Evolutionary conservation across 768 basidiomycete genomes (phyloP), one percentile per base, ranked within the genome.

Genomic region (Hygrophorus russula): DNA sequence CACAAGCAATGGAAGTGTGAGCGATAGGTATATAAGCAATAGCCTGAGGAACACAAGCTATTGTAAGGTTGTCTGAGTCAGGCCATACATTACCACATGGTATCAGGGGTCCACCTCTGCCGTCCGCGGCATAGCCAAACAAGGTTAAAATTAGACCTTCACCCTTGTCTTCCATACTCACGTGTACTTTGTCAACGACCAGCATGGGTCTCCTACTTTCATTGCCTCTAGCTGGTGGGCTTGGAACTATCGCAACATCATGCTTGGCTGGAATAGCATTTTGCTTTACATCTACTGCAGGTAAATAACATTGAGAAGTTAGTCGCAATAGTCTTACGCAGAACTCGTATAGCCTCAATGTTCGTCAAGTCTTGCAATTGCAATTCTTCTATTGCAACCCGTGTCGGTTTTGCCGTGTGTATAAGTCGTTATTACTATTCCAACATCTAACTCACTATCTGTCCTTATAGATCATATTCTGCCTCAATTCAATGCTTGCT

Each of bases 281-380:
- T 57, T 90, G 80, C 61, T 91, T 78, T 55, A 88, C 87, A 6
- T 88, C 85, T 31, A 87, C 80, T 35, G 86, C 87, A 54, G 87
- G 87, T 80, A 47, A 49, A 71, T 60, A 19, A 27, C 34, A n/a
- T 45, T 36, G 33, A 28, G 27, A 30, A 15, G 32, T 40, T 41
- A n/a, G 20, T 37, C 18, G 43, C 44, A 13, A 28, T 15, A 28
- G 40, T n/a, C 15, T 39, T n/a, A 44, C 47, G 18, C 32, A 45
- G 49, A 32, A 47, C 45, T 48, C 35, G 51, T 51, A 54, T 63
- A 80, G 92, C 93, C 3, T 91, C 88, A 29, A 91, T 94, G 77
- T 89, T 96, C 67, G 92, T 82, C 74, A 97, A 96, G 70, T 91
- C 87, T 27, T 99, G 94, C 64, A 98, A 98, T 59, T 99, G 96